These are phyloP conservation scores for Thyridium curvatum DNA, from an alignment of 2,329 filamentous ascomycete genomes.

Conservation along the genomic window DNA sequence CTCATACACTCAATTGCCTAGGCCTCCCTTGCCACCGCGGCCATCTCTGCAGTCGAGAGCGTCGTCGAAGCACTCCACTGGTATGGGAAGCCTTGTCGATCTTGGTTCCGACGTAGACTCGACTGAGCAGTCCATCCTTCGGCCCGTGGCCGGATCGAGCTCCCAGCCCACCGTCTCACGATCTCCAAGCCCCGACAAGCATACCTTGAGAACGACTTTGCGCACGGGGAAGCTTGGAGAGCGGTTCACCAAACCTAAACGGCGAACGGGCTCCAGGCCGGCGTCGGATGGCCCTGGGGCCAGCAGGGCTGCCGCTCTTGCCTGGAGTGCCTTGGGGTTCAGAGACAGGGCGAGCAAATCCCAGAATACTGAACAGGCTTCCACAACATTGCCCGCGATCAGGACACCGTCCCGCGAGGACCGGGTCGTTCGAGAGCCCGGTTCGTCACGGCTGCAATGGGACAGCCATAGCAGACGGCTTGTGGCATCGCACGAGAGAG, in stretches of 20 bases:
- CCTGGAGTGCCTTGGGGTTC: constrained; percentile 46
- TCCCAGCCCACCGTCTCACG: constrained; percentile 30
- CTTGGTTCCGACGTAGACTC: constrained; percentile 2
- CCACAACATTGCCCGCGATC: neutral
- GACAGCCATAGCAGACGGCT: constrained; percentile 49
- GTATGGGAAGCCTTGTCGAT: constrained; percentile 21
- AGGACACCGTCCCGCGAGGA: constrained; percentile 11
- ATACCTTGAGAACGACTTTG: constrained; percentile 56
- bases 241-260: constrained; percentile 29
- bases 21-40: constrained; percentile 48
- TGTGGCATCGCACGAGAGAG: constrained; percentile 26
- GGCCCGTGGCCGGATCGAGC: no score
- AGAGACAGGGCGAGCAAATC: constrained; percentile 23
- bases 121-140: constrained; percentile 13
- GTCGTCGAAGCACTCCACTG: constrained; percentile 41
- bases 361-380: constrained; percentile 13
- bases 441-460: constrained; percentile 37
- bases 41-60: constrained; percentile 41
- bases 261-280: constrained; percentile 32
- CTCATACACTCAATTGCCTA: constrained; percentile 74
- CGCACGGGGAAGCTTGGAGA: constrained; percentile 41
- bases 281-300: constrained; percentile 44
- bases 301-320: constrained; percentile 58
- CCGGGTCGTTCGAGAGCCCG: constrained; percentile 18
- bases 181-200: constrained; percentile 53